Evolutionary conservation across 2,329 filamentous ascomycete species (phyloP), one percentile per base, ranked within the genome.

Genomic region (Pyrenophora seminiperda): DNA sequence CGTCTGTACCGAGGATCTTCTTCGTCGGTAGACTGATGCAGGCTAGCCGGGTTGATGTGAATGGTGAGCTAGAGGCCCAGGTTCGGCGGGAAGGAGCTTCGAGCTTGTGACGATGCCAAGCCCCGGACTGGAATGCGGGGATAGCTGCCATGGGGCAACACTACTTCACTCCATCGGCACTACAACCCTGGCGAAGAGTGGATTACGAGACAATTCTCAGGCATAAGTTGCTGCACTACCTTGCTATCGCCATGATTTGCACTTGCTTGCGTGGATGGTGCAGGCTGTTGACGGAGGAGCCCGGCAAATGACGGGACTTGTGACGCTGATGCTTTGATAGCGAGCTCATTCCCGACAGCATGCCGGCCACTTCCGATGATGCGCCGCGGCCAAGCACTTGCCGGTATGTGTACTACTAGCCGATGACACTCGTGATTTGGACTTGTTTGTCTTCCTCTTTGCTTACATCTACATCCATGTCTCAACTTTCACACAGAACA

Each of bases 61-160:
- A 60, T 68, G 66, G 62, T 61, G 56, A 60, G 59, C 50, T 50
- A 54, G 27, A 45, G 48, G 43, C 56, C 54, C 53, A 59, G 57
- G 50, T 61, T 63, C 62, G 67, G 58, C 61, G 61, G 57, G 65
- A 56, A 59, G 67, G 53, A 66, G 61, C 55, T 65, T 45, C 47
- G 38, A 63, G 67, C 67, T 70, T 69, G 67, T 72, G 69, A 71
- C 54, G 64, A 55, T 59, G 67, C 67, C 68, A 67, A 71, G 67
- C 47, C 53, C 44, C 38, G 45, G 53, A 43, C 54, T 55, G 34
- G 50, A 56, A 56, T 47, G 65, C 65, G 66, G 65, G 63, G 65
- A 65, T 52, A 41, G 33, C 37, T 22, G 22, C 37, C 27, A 30
- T 33, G 34, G 51, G 7, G 37, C 22, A 22, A 19, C 36, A 47